Conservation (phyloP, 257 asterid species). For the Petunia axillaris region DNA sequence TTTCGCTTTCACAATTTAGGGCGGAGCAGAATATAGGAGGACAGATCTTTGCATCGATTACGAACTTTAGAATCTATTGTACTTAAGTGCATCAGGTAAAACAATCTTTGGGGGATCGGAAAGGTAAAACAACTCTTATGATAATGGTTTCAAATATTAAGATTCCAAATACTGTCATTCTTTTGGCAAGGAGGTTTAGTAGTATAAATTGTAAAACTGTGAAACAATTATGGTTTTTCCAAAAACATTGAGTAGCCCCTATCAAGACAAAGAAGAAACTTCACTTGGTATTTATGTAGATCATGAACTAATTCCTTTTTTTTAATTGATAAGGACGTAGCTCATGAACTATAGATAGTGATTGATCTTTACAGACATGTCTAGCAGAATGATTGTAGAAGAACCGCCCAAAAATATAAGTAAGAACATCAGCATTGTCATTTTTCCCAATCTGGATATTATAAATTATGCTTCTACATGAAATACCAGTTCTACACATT, state of each 20-base stretch:
- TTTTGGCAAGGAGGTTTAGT: background rate
- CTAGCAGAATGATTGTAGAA: background rate
- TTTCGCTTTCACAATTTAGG: slow-evolving; percentile 7
- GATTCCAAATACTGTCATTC: background rate
- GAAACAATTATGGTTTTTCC: background rate
- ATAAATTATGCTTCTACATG: background rate
- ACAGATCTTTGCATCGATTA: slow-evolving; percentile 7
- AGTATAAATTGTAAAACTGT: background rate
- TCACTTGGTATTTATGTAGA: background rate
- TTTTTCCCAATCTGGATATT: background rate
- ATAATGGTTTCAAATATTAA: slow-evolving; percentile 16
- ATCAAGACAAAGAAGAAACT: slow-evolving; percentile 8
- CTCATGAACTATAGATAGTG: background rate
- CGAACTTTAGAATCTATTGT: slow-evolving; percentile 15
- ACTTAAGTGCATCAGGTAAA: background rate
- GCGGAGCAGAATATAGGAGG: slow-evolving; percentile 9
- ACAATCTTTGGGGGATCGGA: too few relatives aligned
- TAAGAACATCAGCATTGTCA: background rate
- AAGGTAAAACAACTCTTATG: background rate
- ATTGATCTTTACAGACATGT: slow-evolving; percentile 4
- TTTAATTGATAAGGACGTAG: background rate
- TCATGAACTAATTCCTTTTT: background rate
- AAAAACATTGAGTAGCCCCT: background rate
- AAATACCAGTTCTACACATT: slow-evolving; percentile 5
- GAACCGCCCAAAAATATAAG: background rate